Evolutionary conservation across 2,329 filamentous ascomycete species (phyloP).

Genomic region (Lomentospora prolificans): DNA sequence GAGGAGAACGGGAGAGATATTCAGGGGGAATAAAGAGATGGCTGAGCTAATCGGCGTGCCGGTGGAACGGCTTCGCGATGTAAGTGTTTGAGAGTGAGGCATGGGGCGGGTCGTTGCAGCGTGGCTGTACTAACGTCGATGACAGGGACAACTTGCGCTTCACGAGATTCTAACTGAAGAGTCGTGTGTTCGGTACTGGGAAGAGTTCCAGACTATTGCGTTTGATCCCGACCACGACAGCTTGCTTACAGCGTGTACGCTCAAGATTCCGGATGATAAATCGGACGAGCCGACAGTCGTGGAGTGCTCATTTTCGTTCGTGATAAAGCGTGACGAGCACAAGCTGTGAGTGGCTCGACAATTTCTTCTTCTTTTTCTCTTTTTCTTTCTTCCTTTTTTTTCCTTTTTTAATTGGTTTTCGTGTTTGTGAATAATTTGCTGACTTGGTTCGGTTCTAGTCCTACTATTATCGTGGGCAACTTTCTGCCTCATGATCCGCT

Average conservation of each 20-base stretch:
- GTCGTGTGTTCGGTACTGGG: constrained; percentile 94
- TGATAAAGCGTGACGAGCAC: constrained; percentile 86
- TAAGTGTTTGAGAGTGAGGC: no score
- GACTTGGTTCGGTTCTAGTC: constrained; percentile 40
- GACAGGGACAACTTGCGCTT: constrained; percentile 80
- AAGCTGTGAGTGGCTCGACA: constrained; percentile 91
- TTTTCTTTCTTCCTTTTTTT: no score
- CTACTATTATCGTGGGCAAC: constrained; percentile 90
- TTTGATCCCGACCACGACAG: constrained; percentile 93
- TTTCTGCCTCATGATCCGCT: constrained; percentile 76
- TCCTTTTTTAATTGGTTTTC: no score
- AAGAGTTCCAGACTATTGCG: constrained; percentile 95
- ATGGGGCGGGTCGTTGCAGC: no score
- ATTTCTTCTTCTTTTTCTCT: no score
- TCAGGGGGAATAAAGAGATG: constrained; percentile 97
- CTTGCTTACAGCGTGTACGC: constrained; percentile 81
- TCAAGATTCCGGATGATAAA: constrained; percentile 69
- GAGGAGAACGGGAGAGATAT: constrained; percentile 94
- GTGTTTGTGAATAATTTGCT: no score
- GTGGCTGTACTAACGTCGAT: not conserved
- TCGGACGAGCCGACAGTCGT: constrained; percentile 59
- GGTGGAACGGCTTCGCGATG: constrained; percentile 82
- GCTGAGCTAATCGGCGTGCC: constrained; percentile 89
- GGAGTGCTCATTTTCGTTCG: constrained; percentile 95
- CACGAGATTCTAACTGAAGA: constrained; percentile 96